Evolutionary conservation across 2,329 filamentous ascomycete species (phyloP).

Genomic region (Ophiosphaerella narmari): DNA sequence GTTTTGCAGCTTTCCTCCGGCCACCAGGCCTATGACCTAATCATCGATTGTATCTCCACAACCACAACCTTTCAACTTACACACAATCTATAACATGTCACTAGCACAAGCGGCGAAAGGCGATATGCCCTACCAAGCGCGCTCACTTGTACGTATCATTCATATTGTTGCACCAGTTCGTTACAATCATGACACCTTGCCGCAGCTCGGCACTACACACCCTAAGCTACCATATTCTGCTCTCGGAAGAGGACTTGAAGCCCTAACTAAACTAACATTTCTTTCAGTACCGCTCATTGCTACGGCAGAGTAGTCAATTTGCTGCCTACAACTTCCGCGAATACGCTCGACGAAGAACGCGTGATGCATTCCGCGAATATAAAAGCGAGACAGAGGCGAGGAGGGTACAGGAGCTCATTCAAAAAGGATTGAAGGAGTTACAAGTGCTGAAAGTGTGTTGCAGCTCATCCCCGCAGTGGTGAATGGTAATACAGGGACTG

Average conservation of each 20-base stretch:
- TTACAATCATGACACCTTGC: neutral
- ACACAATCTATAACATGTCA: conserved; percentile 34
- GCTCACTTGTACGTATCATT: conserved; percentile 44
- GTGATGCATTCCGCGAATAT: conserved; percentile 87
- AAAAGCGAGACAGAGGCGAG: conserved; percentile 72
- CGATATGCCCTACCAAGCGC: conserved; percentile 46
- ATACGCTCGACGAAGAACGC: conserved; percentile 88
- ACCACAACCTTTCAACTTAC: conserved; percentile 23
- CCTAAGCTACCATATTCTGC: neutral
- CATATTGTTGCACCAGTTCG: neutral
- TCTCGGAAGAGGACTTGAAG: neutral
- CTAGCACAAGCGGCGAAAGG: conserved; percentile 41
- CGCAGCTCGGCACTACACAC: neutral
- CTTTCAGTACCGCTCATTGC: conserved; percentile 82
- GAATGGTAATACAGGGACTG: conserved; percentile 33
- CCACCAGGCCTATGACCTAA: conserved; percentile 39
- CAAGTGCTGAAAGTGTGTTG: conserved; percentile 83
- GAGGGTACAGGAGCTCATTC: conserved; percentile 83
- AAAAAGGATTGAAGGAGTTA: conserved; percentile 84
- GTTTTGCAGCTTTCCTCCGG: conserved; percentile 35
- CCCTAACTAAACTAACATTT: conserved; percentile 3
- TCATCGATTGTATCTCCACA: conserved; percentile 33
- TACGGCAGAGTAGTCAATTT: conserved; percentile 86
- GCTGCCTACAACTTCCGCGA: conserved; percentile 97
- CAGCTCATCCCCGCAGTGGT: neutral